Evolutionary conservation across 1,139 yeast species (phyloP).

Genomic region (Taiozyma onychis): DNA sequence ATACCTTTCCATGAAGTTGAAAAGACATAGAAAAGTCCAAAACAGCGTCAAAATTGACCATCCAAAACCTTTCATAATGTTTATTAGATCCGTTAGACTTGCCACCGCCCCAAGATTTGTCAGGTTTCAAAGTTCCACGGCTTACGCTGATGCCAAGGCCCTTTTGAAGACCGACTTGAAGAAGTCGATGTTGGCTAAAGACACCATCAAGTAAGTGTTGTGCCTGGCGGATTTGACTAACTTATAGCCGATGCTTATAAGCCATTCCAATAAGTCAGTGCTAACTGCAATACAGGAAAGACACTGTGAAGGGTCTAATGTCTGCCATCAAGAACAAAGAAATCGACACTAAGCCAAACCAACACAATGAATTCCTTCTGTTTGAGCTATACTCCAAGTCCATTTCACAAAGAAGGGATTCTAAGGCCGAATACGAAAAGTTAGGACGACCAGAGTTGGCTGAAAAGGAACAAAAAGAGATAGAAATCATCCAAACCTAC

Average conservation of each 20-base stretch:
- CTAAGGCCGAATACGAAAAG: constrained; percentile 44
- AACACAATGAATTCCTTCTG: constrained; percentile 43
- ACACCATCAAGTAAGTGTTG: constrained; percentile 27
- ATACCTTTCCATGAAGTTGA: too few species aligned
- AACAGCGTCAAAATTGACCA: too few species aligned
- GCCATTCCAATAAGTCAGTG: neutral
- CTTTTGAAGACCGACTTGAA: constrained; percentile 42
- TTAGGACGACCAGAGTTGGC: constrained; percentile 53
- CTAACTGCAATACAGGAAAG: constrained; percentile 32
- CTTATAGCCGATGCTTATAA: too few species aligned
- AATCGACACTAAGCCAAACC: constrained; percentile 41
- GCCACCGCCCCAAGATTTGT: neutral
- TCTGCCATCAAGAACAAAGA: constrained; percentile 58
- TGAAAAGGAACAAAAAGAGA: constrained; percentile 47
- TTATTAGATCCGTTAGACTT: neutral
- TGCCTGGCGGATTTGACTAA: neutral
- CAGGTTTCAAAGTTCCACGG: constrained; percentile 8
- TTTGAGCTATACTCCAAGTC: constrained; percentile 44
- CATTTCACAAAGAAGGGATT: constrained; percentile 47
- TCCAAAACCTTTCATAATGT: neutral
- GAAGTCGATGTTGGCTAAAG: constrained; percentile 42
- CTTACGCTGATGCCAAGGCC: constrained; percentile 28
- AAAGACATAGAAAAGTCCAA: too few species aligned
- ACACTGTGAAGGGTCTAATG: constrained; percentile 50
- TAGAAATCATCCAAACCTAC: constrained; percentile 39